These are phyloP conservation scores for Alternaria burnsii DNA, from an alignment of 2,329 filamentous ascomycete genomes.

Conservation along the genomic window DNA sequence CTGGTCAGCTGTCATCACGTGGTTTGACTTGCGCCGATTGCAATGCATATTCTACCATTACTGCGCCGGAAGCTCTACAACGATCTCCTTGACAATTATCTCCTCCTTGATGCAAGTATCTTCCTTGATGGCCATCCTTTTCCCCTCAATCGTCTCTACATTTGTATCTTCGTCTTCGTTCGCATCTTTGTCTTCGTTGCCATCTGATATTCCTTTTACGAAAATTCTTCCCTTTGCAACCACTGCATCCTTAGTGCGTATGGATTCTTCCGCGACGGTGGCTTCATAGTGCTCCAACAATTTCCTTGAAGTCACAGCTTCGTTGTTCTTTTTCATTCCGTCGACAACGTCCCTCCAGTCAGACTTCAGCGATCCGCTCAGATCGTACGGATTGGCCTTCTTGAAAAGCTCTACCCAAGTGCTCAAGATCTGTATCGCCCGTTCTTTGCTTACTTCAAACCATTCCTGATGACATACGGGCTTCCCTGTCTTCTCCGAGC, in stretches of 20 bases:
- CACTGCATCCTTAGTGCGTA: neutral
- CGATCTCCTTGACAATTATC: no score
- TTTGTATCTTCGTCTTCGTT: no score
- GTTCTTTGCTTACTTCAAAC: neutral
- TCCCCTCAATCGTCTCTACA: rapidly evolving
- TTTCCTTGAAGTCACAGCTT: neutral
- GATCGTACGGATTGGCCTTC: neutral
- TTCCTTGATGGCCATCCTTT: no score
- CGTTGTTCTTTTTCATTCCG: neutral
- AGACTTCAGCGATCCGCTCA: neutral
- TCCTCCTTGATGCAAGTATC: no score
- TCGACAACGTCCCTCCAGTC: neutral
- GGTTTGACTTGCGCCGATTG: no score
- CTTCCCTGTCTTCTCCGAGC: neutral
- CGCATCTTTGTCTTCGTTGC: no score
- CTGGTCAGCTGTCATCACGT: no score
- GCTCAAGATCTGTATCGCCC: neutral
- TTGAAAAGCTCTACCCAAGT: neutral
- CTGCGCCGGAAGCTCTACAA: no score
- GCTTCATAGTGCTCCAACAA: neutral
- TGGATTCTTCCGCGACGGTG: neutral
- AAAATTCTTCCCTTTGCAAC: rapidly evolving
- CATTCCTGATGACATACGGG: neutral
- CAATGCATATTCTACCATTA: no score
- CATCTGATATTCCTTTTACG: rapidly evolving